Base-by-base conservation (phyloP, 345 rosid genomes). In the Ailanthus altissimus region DNA sequence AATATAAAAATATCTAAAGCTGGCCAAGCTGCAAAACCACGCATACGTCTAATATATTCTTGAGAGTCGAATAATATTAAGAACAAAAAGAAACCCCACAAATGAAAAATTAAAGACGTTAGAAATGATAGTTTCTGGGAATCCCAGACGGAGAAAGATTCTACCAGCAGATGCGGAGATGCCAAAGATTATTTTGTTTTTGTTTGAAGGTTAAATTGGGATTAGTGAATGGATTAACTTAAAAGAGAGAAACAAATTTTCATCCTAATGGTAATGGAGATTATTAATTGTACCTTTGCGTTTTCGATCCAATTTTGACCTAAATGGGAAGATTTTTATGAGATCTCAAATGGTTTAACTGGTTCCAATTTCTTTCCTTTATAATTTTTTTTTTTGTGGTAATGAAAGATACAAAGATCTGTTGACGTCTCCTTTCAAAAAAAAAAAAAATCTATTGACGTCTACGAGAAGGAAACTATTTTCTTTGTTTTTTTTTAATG, bases 141-240 rank as follows among this genome's bases (percentile, higher is more conserved):
- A 14, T n/a, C n/a, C n/a, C n/a, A 26, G 70, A 59, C 56, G 38
- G 25, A 23, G 26, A 16, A 12, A 14, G 75, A 75, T 81, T 72
- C 75, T n/a, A 36, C n/a, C 25, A 23, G 67, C 67, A 83, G 87
- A 84, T 84, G 85, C 87, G 76, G 83, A 80, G 82, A 85, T 77
- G 76, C 81, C 70, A 40, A 56, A 15, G 75, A 8, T 36, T 1
- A 32, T 32, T 32, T 0, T 16, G 43, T 28, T 25, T 62, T 16
- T 14, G 43, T 16, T 16, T 14, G 1, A 7, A 36, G 66, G 43
- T 2, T 32, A 20, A 9, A 18, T 53, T 2, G 21, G 40, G 6
- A 26, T 26, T 60, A 3, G 26, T 26, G 40, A 26, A 25, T 59
- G n/a, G n/a, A n/a, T n/a, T n/a, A n/a, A n/a, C n/a, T n/a, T n/a